A percentile compares a stretch with the other conserved stretches of the same genome.
Conservation (phyloP, 305 asterid genomes). For the Rubia peregrina region DNA sequence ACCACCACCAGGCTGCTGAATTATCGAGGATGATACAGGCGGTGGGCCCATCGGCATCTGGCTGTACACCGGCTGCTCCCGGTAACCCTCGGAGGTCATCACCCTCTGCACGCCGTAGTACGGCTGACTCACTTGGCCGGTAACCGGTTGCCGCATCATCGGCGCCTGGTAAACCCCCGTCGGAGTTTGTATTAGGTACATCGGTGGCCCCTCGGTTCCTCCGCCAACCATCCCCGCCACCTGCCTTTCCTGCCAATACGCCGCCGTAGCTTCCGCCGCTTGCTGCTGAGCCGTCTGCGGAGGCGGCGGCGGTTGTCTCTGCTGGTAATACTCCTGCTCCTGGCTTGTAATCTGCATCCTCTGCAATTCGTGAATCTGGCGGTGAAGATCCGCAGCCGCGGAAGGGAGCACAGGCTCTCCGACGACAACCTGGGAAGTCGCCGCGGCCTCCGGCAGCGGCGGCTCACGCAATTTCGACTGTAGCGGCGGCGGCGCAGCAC, state of each 20-base stretch:
- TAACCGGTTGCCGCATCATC: conserved; percentile 21
- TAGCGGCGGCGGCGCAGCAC: conserved; percentile 16
- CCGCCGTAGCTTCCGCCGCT: conserved; percentile 15
- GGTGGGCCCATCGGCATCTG: conserved; percentile 22
- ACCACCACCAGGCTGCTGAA: conserved; percentile 24
- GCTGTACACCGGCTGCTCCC: conserved; percentile 30
- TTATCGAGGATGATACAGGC: conserved; percentile 12
- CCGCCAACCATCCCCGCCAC: conserved; percentile 13
- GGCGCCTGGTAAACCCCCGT: conserved; percentile 27
- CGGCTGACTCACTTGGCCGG: conserved; percentile 28
- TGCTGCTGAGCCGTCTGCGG: background rate
- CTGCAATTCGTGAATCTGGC: conserved; percentile 33
- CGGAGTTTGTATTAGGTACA: conserved; percentile 30
- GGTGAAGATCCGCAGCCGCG: conserved; percentile 22
- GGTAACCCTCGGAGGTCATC: conserved; percentile 28
- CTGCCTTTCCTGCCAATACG: conserved; percentile 25
- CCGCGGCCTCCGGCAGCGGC: conserved; percentile 10
- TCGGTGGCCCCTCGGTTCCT: conserved; percentile 17
- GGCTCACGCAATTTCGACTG: conserved; percentile 20
- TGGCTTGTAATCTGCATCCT: conserved; percentile 29
- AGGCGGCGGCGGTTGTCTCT: conserved; percentile 17
- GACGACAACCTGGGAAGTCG: conserved; percentile 13
- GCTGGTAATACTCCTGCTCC: conserved; percentile 27
- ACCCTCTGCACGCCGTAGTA: conserved; percentile 32
- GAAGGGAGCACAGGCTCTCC: conserved; percentile 20